Evolutionary conservation across 2,329 filamentous ascomycete genomes (phyloP), one percentile per base, ranked within the genome.

Genomic region (Penicillium sp.): DNA sequence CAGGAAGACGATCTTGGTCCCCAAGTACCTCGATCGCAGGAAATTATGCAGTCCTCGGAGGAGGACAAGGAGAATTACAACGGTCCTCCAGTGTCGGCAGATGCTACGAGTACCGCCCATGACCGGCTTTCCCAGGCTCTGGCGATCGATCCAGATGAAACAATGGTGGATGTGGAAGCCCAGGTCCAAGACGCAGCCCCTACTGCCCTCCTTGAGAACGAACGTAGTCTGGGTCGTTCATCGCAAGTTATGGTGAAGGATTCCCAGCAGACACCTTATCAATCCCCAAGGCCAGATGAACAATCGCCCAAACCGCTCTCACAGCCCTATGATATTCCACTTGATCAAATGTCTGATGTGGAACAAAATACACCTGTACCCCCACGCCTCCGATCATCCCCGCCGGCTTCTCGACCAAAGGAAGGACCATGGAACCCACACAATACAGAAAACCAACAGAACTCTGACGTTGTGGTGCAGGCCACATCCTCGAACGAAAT

Each of bases 1-100:
- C 76, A 79, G 57, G 79, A 81, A 59, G 79, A 80, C 43, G 72
- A 78, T 39, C n/a, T 55, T 10, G 63, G 60, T 15, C 63, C 68
- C 28, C 67, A 70, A 42, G 63, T 71, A 0, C 66, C 64, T 11
- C 68, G 66, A 47, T 72, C 71, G 43, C 74, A 74, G 50, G 67
- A 71, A 5, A 52, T 58, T 20, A 64, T 60, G 22, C 64, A 70
- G 45, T 65, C 69, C 14, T 69, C 75, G 11, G 79, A 80, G 41
- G 80, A 81, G 58, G 75, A 82, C 60, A 82, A 82, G 63, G 80
- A 82, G 63, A 82, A 82, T 52, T 73, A 75, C 55, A 67, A 75
- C 31, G 71, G 68, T 43, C 65, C 64, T 20, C 64, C 67, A 25
- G 57, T 68, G 39, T 66, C 71, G 25, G 67, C 73, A 4, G 66